Conservation (phyloP, 1,139 yeast genomes). For the Eremothecium cymbalariae region DNA sequence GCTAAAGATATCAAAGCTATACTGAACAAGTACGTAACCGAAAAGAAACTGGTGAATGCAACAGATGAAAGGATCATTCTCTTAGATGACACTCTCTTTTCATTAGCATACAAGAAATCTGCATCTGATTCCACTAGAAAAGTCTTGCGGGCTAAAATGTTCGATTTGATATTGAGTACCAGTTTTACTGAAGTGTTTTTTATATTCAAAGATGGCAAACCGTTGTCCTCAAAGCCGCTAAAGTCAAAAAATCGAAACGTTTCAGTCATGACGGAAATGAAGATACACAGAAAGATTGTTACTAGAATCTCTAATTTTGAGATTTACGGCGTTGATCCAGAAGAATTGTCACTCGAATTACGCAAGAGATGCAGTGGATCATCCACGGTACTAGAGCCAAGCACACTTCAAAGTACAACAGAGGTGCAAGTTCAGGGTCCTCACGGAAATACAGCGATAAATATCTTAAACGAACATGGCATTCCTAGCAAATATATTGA, state of each 20-base stretch:
- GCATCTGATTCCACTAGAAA: slow-evolving; percentile 22
- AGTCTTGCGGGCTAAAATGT: slow-evolving; percentile 45
- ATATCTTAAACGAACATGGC: slow-evolving; percentile 57
- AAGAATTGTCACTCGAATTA: slow-evolving; percentile 57
- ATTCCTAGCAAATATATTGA: slow-evolving; percentile 59
- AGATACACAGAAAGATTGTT: slow-evolving; percentile 73
- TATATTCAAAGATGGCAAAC: slow-evolving; percentile 40
- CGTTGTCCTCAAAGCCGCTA: slow-evolving; percentile 33
- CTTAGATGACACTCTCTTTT: slow-evolving; percentile 42
- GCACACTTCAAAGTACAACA: slow-evolving; percentile 43
- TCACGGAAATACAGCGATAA: slow-evolving; percentile 57
- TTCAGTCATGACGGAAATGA: slow-evolving; percentile 60
- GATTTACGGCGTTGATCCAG: slow-evolving; percentile 56
- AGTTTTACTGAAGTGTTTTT: slow-evolving; percentile 53
- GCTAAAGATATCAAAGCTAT: slow-evolving; percentile 46
- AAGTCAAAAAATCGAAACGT: slow-evolving; percentile 68
- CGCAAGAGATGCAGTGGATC: slow-evolving; percentile 85
- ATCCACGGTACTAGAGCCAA: slow-evolving; percentile 51
- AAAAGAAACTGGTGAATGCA: slow-evolving; percentile 45
- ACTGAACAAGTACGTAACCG: slow-evolving; percentile 49
- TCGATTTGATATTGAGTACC: slow-evolving; percentile 39
- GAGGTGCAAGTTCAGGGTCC: slow-evolving; percentile 90
- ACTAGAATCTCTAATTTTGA: slow-evolving; percentile 70
- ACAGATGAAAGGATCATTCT: slow-evolving; percentile 40
- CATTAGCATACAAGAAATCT: slow-evolving; percentile 30